phyloP scores from a whole-genome alignment of 2,329 filamentous ascomycete species.

The Penicillium paneum region DNA sequence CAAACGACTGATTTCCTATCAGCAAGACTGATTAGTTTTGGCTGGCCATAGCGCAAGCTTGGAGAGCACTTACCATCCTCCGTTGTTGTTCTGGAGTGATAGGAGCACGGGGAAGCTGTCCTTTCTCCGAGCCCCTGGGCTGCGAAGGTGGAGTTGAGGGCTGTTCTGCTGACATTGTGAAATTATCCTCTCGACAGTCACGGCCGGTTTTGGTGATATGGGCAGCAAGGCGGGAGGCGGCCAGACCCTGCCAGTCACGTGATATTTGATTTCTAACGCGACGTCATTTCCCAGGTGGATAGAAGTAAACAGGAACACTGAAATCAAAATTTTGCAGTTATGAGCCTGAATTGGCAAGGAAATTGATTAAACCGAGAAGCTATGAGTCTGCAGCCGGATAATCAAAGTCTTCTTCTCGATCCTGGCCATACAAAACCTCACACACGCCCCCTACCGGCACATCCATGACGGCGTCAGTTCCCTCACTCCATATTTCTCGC shows the following conservation, averaged over 20 bases:
- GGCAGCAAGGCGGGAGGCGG: neutral
- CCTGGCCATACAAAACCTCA: conserved; percentile 81
- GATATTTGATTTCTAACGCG: neutral
- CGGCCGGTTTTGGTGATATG: neutral
- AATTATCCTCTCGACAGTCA: neutral
- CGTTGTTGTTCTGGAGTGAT: conserved; percentile 61
- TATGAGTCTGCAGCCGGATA: conserved; percentile 10
- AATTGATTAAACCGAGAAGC: neutral
- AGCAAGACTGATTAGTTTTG: neutral
- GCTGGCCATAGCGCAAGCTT: neutral
- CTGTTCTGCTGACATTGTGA: conserved; percentile 15
- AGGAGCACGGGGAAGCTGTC: conserved; percentile 45
- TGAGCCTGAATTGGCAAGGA: neutral
- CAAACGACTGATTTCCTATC: conserved; percentile 78
- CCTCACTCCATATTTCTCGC: conserved; percentile 81
- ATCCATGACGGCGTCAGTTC: conserved; percentile 97
- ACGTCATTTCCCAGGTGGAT: conserved; percentile 3
- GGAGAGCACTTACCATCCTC: conserved; percentile 47
- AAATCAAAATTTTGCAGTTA: neutral
- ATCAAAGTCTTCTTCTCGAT: conserved; percentile 38
- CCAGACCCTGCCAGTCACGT: conserved; percentile 1
- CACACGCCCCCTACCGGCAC: conserved; percentile 92
- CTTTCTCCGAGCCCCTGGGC: conserved; percentile 34
- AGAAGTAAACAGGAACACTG: neutral
- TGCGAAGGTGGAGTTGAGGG: conserved; percentile 41